A percentile compares a stretch with the other conserved stretches of the same genome.
These are phyloP conservation scores for Malassezia furfur DNA, from an alignment of 1,284 basidiomycete species.

Conservation along the genomic window DNA sequence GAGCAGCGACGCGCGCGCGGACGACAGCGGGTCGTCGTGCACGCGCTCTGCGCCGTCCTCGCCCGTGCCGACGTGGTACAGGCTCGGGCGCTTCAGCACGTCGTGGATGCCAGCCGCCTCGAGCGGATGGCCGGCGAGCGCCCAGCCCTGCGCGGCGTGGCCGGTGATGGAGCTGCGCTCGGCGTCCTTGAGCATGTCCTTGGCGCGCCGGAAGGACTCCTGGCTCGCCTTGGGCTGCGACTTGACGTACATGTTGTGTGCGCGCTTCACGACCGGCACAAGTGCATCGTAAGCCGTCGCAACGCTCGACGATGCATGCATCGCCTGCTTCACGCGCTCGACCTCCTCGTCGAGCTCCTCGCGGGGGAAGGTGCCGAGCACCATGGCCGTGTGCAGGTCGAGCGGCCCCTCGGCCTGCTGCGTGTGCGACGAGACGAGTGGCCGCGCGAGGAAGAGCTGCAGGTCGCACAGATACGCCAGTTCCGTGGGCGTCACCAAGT, in stretches of 20 bases:
- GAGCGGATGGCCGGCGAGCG: conserved; percentile 56
- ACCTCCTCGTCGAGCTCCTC: conserved; percentile 56
- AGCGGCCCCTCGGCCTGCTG: conserved; percentile 18
- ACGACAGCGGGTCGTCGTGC: conserved; percentile 27
- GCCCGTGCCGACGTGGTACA: conserved; percentile 28
- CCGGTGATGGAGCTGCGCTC: conserved; percentile 31
- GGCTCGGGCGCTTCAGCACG: conserved; percentile 46
- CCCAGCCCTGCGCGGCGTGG: conserved; percentile 52
- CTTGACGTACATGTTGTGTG: conserved; percentile 86
- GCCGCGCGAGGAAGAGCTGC: conserved; percentile 83
- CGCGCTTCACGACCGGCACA: conserved; percentile 76
- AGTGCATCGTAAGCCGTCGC: conserved; percentile 63
- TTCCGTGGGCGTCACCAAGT: conserved; percentile 74
- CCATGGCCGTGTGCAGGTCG: conserved; percentile 39
- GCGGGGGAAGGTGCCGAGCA: conserved; percentile 72
- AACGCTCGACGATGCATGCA: conserved; percentile 25
- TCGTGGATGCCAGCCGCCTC: conserved; percentile 65
- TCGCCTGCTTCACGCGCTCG: conserved; percentile 64
- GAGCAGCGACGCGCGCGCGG: conserved; percentile 59
- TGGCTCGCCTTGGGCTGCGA: conserved; percentile 80
- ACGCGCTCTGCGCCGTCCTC: conserved; percentile 3
- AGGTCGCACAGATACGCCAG: conserved; percentile 84
- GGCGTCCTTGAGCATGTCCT: conserved; percentile 63
- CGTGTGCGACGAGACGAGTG: conserved; percentile 57
- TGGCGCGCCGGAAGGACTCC: conserved; percentile 76